These are phyloP conservation scores for Ecytonucleospora hepatopenaei DNA, from an alignment of 371 early-diverging fungal species.

Conservation along the genomic window DNA sequence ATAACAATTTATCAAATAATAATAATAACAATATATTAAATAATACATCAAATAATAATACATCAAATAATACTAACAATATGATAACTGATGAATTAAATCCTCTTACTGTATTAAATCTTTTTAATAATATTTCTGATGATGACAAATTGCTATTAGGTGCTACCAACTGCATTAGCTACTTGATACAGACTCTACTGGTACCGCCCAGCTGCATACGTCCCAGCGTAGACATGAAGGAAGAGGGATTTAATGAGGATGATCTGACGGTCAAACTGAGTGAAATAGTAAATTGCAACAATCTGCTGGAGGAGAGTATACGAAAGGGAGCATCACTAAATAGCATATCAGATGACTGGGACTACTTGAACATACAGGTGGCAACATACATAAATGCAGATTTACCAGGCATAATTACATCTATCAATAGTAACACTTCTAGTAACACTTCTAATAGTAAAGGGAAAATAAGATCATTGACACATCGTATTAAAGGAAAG, in stretches of 20 bases:
- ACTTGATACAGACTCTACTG: constrained; percentile 58
- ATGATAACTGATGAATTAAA: constrained; percentile 68
- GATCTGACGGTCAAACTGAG: constrained; percentile 90
- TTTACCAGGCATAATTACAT: constrained; percentile 65
- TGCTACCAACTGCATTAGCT: constrained; percentile 24
- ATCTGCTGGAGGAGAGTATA: constrained; percentile 69
- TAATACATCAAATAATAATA: no score
- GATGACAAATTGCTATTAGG: constrained; percentile 52
- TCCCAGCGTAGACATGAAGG: constrained; percentile 84
- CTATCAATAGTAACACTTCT: no score
- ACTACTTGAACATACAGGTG: constrained; percentile 79
- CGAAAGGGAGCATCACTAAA: constrained; percentile 67
- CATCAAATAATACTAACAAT: constrained; percentile 33
- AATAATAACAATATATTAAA: no score
- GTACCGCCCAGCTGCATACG: constrained; percentile 92
- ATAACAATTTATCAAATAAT: no score
- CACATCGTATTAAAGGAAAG: constrained; percentile 95
- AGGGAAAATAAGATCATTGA: constrained; percentile 67
- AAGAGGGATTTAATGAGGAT: constrained; percentile 77
- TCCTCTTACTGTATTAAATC: constrained; percentile 68
- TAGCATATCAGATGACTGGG: constrained; percentile 74
- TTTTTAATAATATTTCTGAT: constrained; percentile 71
- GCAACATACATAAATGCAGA: constrained; percentile 92
- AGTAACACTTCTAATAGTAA: constrained; percentile 47
- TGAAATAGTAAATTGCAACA: constrained; percentile 83